Conservation (phyloP, 495 filamentous ascomycete species). For the Aspergillus cristatus region DNA sequence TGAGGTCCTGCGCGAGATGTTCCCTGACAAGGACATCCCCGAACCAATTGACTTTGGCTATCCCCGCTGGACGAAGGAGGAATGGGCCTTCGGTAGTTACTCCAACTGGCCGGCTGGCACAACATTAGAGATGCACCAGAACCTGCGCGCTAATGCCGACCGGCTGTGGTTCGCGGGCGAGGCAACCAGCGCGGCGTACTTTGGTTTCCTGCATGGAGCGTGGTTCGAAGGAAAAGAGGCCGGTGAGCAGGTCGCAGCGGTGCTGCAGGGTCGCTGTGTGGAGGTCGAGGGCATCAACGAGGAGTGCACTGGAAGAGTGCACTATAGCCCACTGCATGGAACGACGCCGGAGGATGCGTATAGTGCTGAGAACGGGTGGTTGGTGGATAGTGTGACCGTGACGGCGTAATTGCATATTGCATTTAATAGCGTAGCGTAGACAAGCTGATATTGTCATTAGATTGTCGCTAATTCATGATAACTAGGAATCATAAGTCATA, state of each 20-base stretch:
- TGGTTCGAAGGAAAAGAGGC: conserved; percentile 54
- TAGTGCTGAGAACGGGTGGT: conserved; percentile 22
- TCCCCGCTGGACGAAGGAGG: conserved; percentile 57
- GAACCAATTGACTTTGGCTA: conserved; percentile 63
- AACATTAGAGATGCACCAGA: conserved; percentile 61
- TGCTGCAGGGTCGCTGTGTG: conserved; percentile 11
- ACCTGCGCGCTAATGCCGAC: conserved; percentile 58
- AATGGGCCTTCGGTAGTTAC: conserved; percentile 63
- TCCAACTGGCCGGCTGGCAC: conserved; percentile 64
- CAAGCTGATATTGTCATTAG: no score
- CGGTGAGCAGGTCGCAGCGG: conserved; percentile 40
- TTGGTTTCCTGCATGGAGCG: conserved; percentile 62
- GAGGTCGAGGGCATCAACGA: no score
- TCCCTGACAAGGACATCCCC: conserved; percentile 48
- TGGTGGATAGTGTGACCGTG: conserved; percentile 11
- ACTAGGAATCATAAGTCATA: no score
- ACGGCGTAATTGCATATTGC: no score
- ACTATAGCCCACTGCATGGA: conserved; percentile 25
- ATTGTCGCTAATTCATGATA: no score
- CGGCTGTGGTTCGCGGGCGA: conserved; percentile 66
- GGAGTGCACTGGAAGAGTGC: no score
- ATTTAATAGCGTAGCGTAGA: no score
- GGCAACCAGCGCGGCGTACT: conserved; percentile 59
- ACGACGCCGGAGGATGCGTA: conserved; percentile 14
- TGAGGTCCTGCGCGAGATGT: conserved; percentile 57